These are phyloP conservation scores for Huntiella omanensis DNA, from an alignment of 2,329 filamentous ascomycete genomes.

Conservation along the genomic window DNA sequence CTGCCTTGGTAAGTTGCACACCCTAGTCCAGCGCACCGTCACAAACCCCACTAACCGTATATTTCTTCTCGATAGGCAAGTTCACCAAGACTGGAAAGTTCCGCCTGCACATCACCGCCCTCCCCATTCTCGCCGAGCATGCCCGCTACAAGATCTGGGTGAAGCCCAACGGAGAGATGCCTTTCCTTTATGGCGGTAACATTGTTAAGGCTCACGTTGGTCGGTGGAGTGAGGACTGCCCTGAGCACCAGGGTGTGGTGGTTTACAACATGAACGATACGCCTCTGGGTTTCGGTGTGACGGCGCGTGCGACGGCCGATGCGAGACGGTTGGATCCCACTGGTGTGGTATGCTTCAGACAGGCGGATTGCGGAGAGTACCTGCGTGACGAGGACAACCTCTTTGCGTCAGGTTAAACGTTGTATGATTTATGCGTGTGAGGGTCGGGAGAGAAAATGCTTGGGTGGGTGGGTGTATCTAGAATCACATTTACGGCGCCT, in stretches of 20 bases:
- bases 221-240: conserved; percentile 76
- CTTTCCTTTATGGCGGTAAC: conserved; percentile 87
- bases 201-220: conserved; percentile 55
- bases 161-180: conserved; percentile 91
- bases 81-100: conserved; percentile 97
- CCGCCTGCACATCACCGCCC: conserved; percentile 72
- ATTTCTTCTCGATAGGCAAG: conserved; percentile 38
- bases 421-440: neutral
- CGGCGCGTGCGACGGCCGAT: conserved; percentile 71
- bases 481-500: conserved; percentile 8
- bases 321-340: conserved; percentile 75
- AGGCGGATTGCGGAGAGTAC: conserved; percentile 90
- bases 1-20: conserved; percentile 40
- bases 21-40: neutral
- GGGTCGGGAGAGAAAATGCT: neutral
- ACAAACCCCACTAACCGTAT: conserved; percentile 10
- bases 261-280: conserved; percentile 86
- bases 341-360: conserved; percentile 71
- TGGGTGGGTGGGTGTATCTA: conserved; percentile 4
- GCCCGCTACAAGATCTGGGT: conserved; percentile 96
- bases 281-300: conserved; percentile 84
- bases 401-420: conserved; percentile 33
- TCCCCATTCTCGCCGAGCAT: conserved; percentile 76
- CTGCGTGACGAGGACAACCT: conserved; percentile 61
- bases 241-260: conserved; percentile 80